Base-by-base conservation (phyloP, 192 early-diverging fungal genomes). In the Jimgerdemannia lactiflua region DNA sequence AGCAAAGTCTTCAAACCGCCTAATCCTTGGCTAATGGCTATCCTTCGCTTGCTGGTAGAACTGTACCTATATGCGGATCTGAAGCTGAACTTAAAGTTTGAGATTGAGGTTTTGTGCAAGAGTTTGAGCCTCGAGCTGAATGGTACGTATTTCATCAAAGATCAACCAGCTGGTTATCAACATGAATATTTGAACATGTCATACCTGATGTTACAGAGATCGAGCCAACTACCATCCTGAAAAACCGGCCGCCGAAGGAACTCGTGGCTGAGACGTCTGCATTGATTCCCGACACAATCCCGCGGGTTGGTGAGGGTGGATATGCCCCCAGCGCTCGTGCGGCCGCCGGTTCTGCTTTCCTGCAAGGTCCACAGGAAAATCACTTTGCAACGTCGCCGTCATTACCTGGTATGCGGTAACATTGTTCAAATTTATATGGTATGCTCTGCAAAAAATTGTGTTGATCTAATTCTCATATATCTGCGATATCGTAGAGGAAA, bases 51-150 rank as follows among this genome's bases (percentile, higher is more conserved):
- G 17, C 82, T 99, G 59, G 92, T 93, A 3, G 98, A 99, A 81
- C 85, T 99, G 9, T 98, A 98, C 83, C 91, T 94, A 65, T 94
- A 89, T 79, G 97, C 95, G 0, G 94, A 97, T 74, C 83, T 99
- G 43, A 98, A 97, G 82, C 86, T 98, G 54, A 97, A 96, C 71
- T 90, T 98, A 49, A 98, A 96, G 71, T 99, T 99, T 84, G 97
- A 98, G 78, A 95, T 99, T 67, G 98, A 99, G 83, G 96, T 99
- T 4, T 86, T 99, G 44, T 98, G 96, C 86, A 98, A 98, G 81
- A 92, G 93, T 59, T 84, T 95, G 41, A 83, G 89, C 64, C 83
- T 99, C 42, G 94, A 95, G 63, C 85, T 98, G 39, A 96, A 94
- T 77, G 75, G 78, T 66, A 71, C 75, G 17, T 14, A 70, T 68